Base-by-base conservation (phyloP, 805 yeast species). In the Wickerhamiella azymoides region DNA sequence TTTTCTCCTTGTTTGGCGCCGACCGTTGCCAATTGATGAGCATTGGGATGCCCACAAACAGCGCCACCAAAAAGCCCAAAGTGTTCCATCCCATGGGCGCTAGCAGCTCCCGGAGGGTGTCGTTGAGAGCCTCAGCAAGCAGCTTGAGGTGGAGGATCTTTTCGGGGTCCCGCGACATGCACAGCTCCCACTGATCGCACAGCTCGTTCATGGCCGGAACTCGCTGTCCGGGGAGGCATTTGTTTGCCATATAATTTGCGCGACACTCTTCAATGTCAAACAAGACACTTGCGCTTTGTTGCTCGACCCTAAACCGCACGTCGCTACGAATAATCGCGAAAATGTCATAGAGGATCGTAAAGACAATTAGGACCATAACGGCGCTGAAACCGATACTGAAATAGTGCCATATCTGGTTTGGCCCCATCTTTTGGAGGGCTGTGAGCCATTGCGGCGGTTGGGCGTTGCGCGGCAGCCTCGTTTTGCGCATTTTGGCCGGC, bases 91-190 rank as follows among this genome's bases (percentile, higher is more conserved):
- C 73, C 32, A 84, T 79, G 2, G 84, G 80, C 47, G 71, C 74
- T 21, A 83, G 62, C 54, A 84, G 84, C 1, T 85, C 77, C 60
- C 84, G 81, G 37, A 85, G 65, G 4, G 84, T 81, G 50, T 81
- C 89, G 1, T 92, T 94, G 54, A 84, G 71, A 0, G 92, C 79
- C 57, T 80, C 86, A 0, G 93, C 93, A 40, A 86, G 78, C 46
- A 85, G 71, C 50, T 70, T 71, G 1, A 89, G 82, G 41, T 76
- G 71, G 2, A 84, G 86, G 10, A 79, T 70, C 1, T 62, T 62
- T 3, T 73, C 71, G 6, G 94, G 88, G 51, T 84, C 89, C 43
- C 78, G 66, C 54, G 78, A 74, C 86, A 84, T 84, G 60, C 98
- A 92, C 47, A 71, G 72, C 50, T 75, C 80, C 92, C 94, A 84